Evolutionary conservation across 345 rosid species (phyloP), one percentile per base, ranked within the genome.

Genomic region (Melaleuca alternifolia): DNA sequence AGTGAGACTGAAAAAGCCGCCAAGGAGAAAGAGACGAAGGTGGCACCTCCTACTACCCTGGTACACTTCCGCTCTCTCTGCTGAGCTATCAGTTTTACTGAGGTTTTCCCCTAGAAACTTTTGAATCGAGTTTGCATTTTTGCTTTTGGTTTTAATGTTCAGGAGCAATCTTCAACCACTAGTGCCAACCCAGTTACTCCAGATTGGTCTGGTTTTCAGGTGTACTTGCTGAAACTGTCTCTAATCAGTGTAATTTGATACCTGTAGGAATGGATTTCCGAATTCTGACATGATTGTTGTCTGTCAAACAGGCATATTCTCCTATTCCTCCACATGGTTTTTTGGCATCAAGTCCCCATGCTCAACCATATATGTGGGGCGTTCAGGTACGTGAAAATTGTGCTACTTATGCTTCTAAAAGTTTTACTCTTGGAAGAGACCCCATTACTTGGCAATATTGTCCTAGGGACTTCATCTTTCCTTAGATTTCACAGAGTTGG

Each of bases 301-400:
- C 85, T 88, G 83, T 77, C 87, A 61, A 87, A 85, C 92, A 97
- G 99, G 95, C 98, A 24, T 96, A 94, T 93, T 94, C 99, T 89
- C 97, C 96, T 83, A 92, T 97, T 86, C 99, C 97, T 65, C 98
- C 99, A 23, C 99, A 94, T 92, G 99, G 99, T 37, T 97, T 92
- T 92, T 87, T 97, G 93, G 98, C 99, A 81, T 94, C 99, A 88
- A 97, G 95, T 91, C 99, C 99, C 88, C 99, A 97, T 91, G 95
- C 98, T 89, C 99, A 92, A 86, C 99, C 99, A 86, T 97, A 97
- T 87, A 96, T 97, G 99, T 97, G 99, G 99, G 99, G 99, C 6
- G 99, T 97, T 88, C 99, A 97, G 99, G 99, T 97, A 92, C 83
- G 37, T 85, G 77, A 15, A 51, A 82, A 86, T 86, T 84, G 59